A percentile compares a stretch with the other conserved stretches of the same genome.
These are phyloP conservation scores for Aspergillus ibericus DNA, from an alignment of 2,329 filamentous ascomycete species.

Conservation along the genomic window DNA sequence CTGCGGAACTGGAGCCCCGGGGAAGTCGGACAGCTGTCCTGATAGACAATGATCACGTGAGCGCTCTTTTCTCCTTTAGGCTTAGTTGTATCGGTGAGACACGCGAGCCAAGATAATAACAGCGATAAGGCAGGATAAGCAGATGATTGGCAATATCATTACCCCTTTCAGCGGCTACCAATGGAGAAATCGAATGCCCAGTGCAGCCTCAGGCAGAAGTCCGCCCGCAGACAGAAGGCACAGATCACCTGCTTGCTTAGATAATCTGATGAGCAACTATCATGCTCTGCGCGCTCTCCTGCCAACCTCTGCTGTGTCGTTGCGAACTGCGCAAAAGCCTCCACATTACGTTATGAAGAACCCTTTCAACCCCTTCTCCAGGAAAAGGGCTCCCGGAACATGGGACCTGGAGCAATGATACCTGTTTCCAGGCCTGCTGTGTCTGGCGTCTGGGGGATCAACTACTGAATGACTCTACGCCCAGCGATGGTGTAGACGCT, in stretches of 20 bases:
- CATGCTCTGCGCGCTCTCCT: conserved; percentile 17
- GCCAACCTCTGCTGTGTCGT: conserved; percentile 11
- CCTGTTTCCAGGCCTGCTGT: not conserved
- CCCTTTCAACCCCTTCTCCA: not conserved
- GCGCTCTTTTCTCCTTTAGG: not conserved
- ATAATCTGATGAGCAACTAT: conserved; percentile 18
- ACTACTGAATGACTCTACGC: conserved; percentile 10
- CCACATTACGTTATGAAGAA: conserved; percentile 8
- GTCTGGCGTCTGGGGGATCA: not conserved
- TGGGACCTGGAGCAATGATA: not conserved
- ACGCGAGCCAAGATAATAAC: conserved; percentile 7
- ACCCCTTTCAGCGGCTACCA: not conserved
- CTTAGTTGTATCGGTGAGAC: not conserved
- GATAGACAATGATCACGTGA: conserved; percentile 22
- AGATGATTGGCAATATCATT: not conserved
- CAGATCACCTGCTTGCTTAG: conserved; percentile 18
- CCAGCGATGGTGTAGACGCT: conserved; percentile 9
- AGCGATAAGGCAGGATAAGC: conserved; percentile 2
- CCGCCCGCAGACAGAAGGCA: not conserved
- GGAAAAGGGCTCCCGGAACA: not conserved
- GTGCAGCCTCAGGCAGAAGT: conserved; percentile 15
- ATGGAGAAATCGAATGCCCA: not conserved
- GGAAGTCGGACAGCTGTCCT: conserved; percentile 29
- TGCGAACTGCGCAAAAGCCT: conserved; percentile 9
- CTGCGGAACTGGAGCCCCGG: conserved; percentile 17